Evolutionary conservation across 768 basidiomycete species (phyloP).

Genomic region (Rhizopogon roseolus): DNA sequence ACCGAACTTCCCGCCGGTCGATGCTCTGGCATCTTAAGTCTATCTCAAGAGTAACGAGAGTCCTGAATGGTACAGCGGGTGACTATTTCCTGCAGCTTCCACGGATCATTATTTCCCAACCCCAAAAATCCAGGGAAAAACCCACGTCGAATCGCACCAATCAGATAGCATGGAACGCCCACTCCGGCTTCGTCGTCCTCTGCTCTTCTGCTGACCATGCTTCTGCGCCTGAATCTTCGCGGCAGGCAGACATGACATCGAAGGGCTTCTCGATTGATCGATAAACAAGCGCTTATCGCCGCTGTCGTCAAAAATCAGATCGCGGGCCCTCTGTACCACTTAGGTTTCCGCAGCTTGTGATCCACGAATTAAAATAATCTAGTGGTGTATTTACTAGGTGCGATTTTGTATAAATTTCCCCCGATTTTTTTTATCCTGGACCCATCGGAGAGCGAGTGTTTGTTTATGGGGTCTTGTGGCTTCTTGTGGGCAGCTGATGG

Average conservation of each 20-base stretch:
- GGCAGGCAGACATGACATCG: slow-evolving; percentile 9
- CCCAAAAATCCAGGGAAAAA: background rate
- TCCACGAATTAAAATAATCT: background rate
- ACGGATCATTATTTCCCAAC: slow-evolving; percentile 2
- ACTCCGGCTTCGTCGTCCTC: slow-evolving; percentile 14
- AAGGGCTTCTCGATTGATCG: slow-evolving; percentile 14
- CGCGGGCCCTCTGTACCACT: background rate
- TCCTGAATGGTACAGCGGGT: background rate
- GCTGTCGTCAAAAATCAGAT: background rate
- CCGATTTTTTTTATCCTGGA: background rate
- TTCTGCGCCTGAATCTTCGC: slow-evolving; percentile 18
- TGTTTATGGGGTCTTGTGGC: background rate
- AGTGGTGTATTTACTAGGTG: background rate
- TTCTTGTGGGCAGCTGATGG: background rate
- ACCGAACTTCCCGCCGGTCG: background rate
- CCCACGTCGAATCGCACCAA: slow-evolving; percentile 1
- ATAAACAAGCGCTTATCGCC: slow-evolving; percentile 21
- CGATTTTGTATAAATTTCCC: background rate
- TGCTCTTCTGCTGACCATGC: slow-evolving; percentile 11
- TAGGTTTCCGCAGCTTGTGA: background rate
- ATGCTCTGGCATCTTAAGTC: background rate
- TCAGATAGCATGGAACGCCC: background rate
- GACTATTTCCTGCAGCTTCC: background rate
- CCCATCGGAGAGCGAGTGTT: background rate
- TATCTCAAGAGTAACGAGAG: background rate